phyloP scores from a whole-genome alignment of 129 eudicot genomes.

The Chrysanthemum seticuspe region DNA sequence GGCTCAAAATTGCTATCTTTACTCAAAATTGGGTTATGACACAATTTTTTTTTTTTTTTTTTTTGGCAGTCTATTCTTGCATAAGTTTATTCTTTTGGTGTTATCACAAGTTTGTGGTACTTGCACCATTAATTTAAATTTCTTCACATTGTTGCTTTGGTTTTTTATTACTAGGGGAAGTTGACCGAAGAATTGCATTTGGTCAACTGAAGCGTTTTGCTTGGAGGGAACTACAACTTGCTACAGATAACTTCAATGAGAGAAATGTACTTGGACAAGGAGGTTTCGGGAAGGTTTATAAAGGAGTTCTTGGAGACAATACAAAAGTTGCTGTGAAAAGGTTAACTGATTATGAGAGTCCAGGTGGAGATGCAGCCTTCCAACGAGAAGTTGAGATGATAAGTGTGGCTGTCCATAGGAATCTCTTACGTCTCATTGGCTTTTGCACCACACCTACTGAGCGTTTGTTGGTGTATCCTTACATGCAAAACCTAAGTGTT shows the following conservation, averaged over 20 bases:
- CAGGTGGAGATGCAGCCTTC: conserved; percentile 94
- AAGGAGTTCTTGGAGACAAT: conserved; percentile 77
- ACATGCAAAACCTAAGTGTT: conserved; percentile 95
- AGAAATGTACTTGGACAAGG: conserved; percentile 97
- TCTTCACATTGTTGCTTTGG: neutral
- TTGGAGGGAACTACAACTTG: conserved; percentile 93
- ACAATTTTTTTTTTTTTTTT: too few species aligned
- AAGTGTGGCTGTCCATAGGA: conserved; percentile 95
- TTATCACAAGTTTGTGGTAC: too few species aligned
- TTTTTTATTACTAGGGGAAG: conserved; percentile 61
- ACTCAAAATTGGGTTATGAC: too few species aligned
- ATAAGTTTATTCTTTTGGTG: too few species aligned
- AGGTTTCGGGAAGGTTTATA: conserved; percentile 97
- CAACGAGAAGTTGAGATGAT: conserved; percentile 99
- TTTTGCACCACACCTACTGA: conserved; percentile 98
- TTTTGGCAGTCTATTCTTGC: too few species aligned
- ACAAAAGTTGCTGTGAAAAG: conserved; percentile 98
- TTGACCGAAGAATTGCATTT: conserved; percentile 88
- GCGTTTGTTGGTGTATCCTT: conserved; percentile 91
- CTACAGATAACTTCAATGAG: conserved; percentile 90
- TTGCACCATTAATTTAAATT: neutral
- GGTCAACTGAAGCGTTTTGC: conserved; percentile 93
- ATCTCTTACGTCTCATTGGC: conserved; percentile 82
- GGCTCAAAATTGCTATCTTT: too few species aligned
- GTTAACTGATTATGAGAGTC: conserved; percentile 82